Conservation (phyloP, 1,284 basidiomycete species). For the Sutorius eximius region DNA sequence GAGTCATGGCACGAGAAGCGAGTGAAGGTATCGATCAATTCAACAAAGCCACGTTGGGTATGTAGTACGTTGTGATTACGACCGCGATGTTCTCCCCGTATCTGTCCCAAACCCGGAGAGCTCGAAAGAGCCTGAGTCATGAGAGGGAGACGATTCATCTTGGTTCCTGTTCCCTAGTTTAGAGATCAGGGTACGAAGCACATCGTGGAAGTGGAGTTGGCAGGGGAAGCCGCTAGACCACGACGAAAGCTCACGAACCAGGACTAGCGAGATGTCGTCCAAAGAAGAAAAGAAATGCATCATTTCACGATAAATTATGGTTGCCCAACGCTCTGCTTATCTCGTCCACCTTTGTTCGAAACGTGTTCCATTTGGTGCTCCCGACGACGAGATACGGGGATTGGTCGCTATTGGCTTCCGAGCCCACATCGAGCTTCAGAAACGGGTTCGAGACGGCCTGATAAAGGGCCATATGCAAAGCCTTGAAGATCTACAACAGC, state of each 20-base stretch:
- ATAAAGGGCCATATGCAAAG: conserved; percentile 79
- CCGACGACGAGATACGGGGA: conserved; percentile 57
- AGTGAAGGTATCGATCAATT: conserved; percentile 56
- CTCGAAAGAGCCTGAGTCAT: conserved; percentile 75
- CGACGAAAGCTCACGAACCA: conserved; percentile 29
- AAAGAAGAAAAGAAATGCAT: not conserved
- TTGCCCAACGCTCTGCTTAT: conserved; percentile 56
- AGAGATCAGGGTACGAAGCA: conserved; percentile 12
- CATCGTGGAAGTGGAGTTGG: conserved; percentile 25
- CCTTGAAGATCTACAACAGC: conserved; percentile 57
- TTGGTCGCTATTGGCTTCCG: conserved; percentile 52
- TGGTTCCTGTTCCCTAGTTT: conserved; percentile 44
- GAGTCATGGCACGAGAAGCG: conserved; percentile 79
- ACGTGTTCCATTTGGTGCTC: conserved; percentile 64
- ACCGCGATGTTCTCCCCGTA: conserved; percentile 75
- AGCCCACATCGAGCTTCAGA: conserved; percentile 54
- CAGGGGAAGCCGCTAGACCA: conserved; percentile 30
- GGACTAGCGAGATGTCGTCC: not conserved
- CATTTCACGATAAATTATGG: conserved; percentile 10
- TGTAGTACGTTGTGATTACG: conserved; percentile 31
- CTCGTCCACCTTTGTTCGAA: conserved; percentile 70
- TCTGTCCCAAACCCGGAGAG: conserved; percentile 76
- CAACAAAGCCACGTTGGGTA: conserved; percentile 47
- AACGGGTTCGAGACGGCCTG: conserved; percentile 77
- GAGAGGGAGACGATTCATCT: conserved; percentile 58